Conservation (phyloP, 2,329 filamentous ascomycete species). For the Hirsutella thompsonii region DNA sequence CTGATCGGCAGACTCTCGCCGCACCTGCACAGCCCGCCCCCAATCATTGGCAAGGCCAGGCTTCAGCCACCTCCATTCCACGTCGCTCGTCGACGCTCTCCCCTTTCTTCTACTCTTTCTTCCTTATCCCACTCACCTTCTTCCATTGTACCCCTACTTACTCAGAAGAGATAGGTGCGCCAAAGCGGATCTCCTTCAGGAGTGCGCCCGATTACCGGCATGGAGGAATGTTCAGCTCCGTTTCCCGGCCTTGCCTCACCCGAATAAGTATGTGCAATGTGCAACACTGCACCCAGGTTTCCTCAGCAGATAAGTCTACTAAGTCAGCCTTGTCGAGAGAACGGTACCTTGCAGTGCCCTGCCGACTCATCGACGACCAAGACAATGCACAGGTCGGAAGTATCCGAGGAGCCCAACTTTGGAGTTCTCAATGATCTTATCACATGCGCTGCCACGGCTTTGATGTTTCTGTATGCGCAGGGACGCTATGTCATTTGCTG, state of each 20-base stretch:
- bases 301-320: too few species aligned
- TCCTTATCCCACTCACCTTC: slow-evolving; percentile 16
- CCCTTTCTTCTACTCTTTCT: slow-evolving; percentile 15
- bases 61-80: slow-evolving; percentile 19
- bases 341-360: too few species aligned
- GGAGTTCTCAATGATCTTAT: slow-evolving; percentile 52
- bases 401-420: slow-evolving; percentile 34
- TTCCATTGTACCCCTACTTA: too few species aligned
- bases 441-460: slow-evolving; percentile 80
- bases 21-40: slow-evolving; percentile 14
- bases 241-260: too few species aligned
- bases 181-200: too few species aligned
- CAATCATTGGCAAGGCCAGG: slow-evolving; percentile 22
- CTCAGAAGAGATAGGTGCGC: too few species aligned
- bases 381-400: slow-evolving; percentile 32
- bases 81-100: slow-evolving; percentile 9
- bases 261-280: too few species aligned
- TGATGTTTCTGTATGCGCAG: slow-evolving; percentile 81
- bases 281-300: too few species aligned
- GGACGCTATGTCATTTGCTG: slow-evolving; percentile 72
- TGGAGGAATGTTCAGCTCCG: too few species aligned
- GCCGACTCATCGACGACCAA: slow-evolving; percentile 30
- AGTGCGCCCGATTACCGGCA: too few species aligned
- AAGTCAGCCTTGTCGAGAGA: too few species aligned
- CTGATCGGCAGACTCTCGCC: slow-evolving; percentile 17